phyloP scores from a whole-genome alignment of 2,329 filamentous ascomycete genomes.

The Capronia americana region DNA sequence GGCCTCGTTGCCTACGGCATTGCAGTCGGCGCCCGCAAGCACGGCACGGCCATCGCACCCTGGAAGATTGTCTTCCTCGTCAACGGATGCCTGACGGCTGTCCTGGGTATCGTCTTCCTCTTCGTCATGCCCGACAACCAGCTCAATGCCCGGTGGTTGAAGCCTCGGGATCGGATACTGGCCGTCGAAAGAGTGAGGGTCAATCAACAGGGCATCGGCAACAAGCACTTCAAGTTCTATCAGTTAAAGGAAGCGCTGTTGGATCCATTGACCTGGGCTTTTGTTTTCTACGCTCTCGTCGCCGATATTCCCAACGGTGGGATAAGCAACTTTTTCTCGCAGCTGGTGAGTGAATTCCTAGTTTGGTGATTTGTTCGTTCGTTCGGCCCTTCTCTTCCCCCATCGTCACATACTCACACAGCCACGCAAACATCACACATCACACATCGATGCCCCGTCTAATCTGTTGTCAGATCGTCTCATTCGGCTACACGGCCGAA shows the following conservation, averaged over 20 bases:
- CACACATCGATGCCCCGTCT: not conserved
- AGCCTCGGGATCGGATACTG: constrained; percentile 68
- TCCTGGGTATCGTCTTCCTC: constrained; percentile 57
- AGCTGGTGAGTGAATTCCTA: constrained; percentile 55
- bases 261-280: constrained; percentile 67
- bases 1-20: constrained; percentile 70
- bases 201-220: constrained; percentile 78
- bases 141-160: constrained; percentile 67
- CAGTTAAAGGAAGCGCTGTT: constrained; percentile 67
- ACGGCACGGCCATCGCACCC: constrained; percentile 64
- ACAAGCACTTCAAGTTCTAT: constrained; percentile 70
- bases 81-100: constrained; percentile 60
- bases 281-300: constrained; percentile 63
- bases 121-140: constrained; percentile 65
- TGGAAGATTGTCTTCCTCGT: constrained; percentile 70
- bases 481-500: constrained; percentile 69
- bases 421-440: not conserved
- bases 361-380: too few species aligned
- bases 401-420: not conserved
- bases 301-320: constrained; percentile 66
- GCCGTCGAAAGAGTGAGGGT: constrained; percentile 73
- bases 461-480: constrained; percentile 52
- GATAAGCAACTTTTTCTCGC: constrained; percentile 66
- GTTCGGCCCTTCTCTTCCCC: too few species aligned
- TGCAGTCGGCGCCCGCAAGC: constrained; percentile 59